Base-by-base conservation (phyloP, 805 yeast species). In the Candida germanica region DNA sequence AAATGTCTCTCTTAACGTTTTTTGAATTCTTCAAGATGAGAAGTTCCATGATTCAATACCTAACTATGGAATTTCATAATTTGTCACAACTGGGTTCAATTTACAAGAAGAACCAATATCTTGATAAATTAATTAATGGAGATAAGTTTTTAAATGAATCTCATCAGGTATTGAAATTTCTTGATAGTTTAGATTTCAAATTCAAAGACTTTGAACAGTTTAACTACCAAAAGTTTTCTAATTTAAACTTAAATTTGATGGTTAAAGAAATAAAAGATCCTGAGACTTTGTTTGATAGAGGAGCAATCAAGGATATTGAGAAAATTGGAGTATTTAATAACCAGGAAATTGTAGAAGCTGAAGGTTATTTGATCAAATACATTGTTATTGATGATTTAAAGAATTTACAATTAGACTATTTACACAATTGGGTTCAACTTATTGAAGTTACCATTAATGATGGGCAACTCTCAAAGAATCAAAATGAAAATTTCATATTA, bases 381-480 rank as follows among this genome's bases (percentile, higher is more conserved):
- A 49, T 76, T 10, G 59, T 76, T n/a, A 65, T 63, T 27, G 64
- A 66, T 29, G 66, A 68, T 26, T 71, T 78, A 46, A 70, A 70
- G 42, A 55, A 67, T 1, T 63, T 68, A 6, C 93, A 83, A 42
- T 61, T 83, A 31, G 61, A 71, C 10, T 77, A 82, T 39, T 61
- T 91, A 19, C 87, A 81, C 50, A 75, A 94, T 0, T 91, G 98
- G 98, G 80, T 81, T 15, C 82, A 80, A 46, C 58, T 89, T 33
- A 79, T 87, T 16, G 87, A 87, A 43, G 77, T 87, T 3, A 59
- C 87, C 29, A 78, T 86, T 4, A 68, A 78, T 4, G 88, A 81
- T 55, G 58, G 79, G 37, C 57, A 65, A 5, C 50, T 69, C 0
- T 57, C 61, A n/a, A 66, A 81, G 31, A 66, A 78, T 0, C 39